A percentile compares a stretch with the other conserved stretches of the same genome.
Conservation (phyloP, 345 rosid species). For the Fremontodendron californicum region DNA sequence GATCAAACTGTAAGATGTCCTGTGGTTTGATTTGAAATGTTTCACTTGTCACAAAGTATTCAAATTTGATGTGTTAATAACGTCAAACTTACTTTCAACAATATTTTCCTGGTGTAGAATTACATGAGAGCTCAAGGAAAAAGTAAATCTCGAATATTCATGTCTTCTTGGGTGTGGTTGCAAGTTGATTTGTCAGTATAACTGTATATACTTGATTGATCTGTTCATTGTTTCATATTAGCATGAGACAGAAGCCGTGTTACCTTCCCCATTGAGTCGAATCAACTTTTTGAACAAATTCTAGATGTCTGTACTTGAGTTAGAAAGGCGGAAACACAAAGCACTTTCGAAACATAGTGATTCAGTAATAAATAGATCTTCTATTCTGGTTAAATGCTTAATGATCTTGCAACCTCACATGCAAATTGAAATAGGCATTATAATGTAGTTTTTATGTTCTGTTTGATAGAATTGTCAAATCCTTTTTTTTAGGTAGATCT, state of each 20-base stretch:
- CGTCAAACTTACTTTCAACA: neutral
- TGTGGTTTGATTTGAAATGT: neutral
- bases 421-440: neutral
- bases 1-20: neutral
- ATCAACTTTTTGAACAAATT: neutral
- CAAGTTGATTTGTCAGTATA: neutral
- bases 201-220: neutral
- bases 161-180: neutral
- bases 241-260: neutral
- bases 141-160: neutral
- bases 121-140: neutral
- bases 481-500: neutral
- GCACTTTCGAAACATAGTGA: neutral
- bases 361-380: neutral
- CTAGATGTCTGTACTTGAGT: neutral
- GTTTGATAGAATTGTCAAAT: neutral
- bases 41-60: neutral
- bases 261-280: neutral
- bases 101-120: neutral
- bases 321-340: neutral
- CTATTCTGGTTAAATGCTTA: neutral
- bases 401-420: neutral
- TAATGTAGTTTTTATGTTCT: neutral
- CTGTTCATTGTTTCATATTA: neutral
- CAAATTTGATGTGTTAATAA: neutral